phyloP scores from a whole-genome alignment of 2,329 filamentous ascomycete species.

The Gyromitra esculenta region DNA sequence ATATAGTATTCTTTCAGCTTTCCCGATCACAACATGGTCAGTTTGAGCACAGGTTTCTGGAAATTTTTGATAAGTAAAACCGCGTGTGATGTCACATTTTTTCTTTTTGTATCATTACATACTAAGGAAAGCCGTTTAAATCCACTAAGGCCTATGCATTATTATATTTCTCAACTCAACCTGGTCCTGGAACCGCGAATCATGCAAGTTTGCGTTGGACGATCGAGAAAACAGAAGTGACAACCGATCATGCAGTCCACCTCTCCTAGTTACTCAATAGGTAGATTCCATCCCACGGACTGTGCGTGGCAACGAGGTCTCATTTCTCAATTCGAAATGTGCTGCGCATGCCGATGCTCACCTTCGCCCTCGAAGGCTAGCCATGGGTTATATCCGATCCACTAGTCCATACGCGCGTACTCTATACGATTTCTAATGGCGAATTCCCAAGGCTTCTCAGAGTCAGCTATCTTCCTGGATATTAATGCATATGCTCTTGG shows the following conservation, averaged over 20 bases:
- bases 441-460: too few species aligned
- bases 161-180: not conserved
- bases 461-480: too few species aligned
- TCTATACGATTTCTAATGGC: too few species aligned
- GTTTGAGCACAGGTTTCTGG: not conserved
- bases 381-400: too few species aligned
- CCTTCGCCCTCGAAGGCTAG: too few species aligned
- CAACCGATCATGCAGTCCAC: constrained; percentile 3
- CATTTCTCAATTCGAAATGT: not conserved
- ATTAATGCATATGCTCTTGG: too few species aligned
- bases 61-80: not conserved
- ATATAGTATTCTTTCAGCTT: not conserved
- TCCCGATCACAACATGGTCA: not conserved
- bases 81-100: not conserved
- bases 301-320: not conserved
- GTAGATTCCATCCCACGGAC: not conserved
- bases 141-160: not conserved
- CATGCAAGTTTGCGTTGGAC: not conserved
- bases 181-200: not conserved
- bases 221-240: not conserved
- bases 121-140: not conserved
- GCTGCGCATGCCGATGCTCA: too few species aligned
- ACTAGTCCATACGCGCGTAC: too few species aligned
- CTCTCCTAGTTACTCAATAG: not conserved
- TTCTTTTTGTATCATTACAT: not conserved